These are phyloP conservation scores for Fusarium sp. DNA, from an alignment of 2,329 filamentous ascomycete species.

Conservation along the genomic window DNA sequence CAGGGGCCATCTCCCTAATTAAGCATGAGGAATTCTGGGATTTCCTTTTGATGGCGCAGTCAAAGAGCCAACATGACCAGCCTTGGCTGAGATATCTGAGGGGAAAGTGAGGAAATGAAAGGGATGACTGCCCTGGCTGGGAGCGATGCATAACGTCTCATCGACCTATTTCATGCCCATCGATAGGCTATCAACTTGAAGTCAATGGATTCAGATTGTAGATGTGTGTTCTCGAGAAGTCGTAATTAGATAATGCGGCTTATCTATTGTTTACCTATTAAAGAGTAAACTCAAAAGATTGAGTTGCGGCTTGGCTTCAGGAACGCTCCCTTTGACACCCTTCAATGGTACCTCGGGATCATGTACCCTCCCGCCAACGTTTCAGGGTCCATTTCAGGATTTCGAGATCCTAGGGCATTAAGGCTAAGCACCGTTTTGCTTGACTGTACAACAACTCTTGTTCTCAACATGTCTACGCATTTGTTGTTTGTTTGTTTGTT, in stretches of 20 bases:
- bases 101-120: conserved; percentile 45
- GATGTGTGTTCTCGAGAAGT: background rate
- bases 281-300: conserved; percentile 4
- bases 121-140: conserved; percentile 38
- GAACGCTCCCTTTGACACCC: background rate
- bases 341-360: background rate
- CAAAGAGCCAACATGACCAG: conserved; percentile 20
- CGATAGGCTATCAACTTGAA: conserved; percentile 1
- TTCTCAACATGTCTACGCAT: background rate
- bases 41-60: conserved; percentile 30
- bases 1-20: conserved; percentile 25
- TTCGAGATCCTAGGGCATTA: background rate
- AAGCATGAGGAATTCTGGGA: conserved; percentile 18
- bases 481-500: conserved; percentile 27
- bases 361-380: conserved; percentile 2
- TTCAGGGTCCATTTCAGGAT: background rate
- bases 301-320: conserved; percentile 7
- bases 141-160: conserved; percentile 32
- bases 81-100: conserved; percentile 24
- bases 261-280: background rate
- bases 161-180: conserved; percentile 7
- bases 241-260: background rate
- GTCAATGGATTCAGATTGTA: background rate
- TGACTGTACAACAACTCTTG: background rate
- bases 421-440: no score